Conservation (phyloP, 331 rosid species). For the Quercus tomentella region DNA sequence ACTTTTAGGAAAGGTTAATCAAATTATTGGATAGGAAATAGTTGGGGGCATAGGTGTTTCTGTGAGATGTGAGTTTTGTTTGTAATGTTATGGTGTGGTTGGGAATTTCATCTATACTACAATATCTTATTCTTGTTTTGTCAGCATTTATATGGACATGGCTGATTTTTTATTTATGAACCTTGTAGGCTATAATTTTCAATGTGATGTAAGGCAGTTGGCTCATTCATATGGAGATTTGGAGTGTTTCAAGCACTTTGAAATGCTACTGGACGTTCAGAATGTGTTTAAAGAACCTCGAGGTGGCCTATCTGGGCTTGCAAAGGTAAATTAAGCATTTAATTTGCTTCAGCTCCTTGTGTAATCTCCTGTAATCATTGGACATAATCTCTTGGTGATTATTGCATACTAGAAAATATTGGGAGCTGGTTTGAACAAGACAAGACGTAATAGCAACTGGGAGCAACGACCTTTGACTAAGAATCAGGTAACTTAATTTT, state of each 20-base stretch:
- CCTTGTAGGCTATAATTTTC: constrained; percentile 85
- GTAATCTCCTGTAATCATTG: background rate
- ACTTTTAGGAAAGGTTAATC: background rate
- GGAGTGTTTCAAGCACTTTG: constrained; percentile 73
- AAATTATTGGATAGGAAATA: background rate
- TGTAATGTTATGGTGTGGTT: background rate
- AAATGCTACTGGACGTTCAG: constrained; percentile 76
- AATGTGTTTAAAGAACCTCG: constrained; percentile 63
- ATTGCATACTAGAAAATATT: constrained; percentile 63
- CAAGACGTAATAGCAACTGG: constrained; percentile 94
- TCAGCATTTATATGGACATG: constrained; percentile 16
- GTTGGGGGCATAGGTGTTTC: background rate
- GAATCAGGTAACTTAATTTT: constrained; percentile 62
- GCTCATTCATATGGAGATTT: constrained; percentile 71
- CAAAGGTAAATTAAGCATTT: constrained; percentile 48
- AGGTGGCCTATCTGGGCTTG: constrained; percentile 89
- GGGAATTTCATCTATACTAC: background rate
- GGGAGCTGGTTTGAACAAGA: constrained; percentile 90
- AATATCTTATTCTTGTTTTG: background rate
- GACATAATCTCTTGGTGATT: constrained; percentile 16
- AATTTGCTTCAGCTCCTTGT: constrained; percentile 6
- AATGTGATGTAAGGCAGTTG: constrained; percentile 81
- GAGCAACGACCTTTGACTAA: constrained; percentile 82
- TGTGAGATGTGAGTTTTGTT: background rate
- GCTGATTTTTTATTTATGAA: constrained; percentile 25